phyloP scores from a whole-genome alignment of 2,329 filamentous ascomycete species.

The Penicillium decumbens region DNA sequence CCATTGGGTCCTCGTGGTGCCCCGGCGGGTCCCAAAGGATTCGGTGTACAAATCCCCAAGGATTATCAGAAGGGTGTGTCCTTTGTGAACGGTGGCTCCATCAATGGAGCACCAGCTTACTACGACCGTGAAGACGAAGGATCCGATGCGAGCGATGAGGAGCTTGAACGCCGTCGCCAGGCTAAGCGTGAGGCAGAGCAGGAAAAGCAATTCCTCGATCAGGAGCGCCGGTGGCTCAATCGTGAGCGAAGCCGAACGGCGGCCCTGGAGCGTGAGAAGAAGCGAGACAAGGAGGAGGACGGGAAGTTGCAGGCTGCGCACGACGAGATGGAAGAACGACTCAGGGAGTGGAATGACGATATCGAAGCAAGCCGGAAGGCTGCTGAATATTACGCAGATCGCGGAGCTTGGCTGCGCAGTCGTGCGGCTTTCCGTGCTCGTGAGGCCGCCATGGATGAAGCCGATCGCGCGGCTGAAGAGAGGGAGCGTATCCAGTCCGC shows the following conservation, averaged over 20 bases:
- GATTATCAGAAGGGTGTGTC: constrained; percentile 72
- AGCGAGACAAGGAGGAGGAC: constrained; percentile 71
- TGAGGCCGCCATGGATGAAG: constrained; percentile 74
- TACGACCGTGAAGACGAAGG: constrained; percentile 75
- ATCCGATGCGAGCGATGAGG: constrained; percentile 79
- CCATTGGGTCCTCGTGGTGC: constrained; percentile 71
- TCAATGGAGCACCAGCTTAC: constrained; percentile 54
- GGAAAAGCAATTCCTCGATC: constrained; percentile 76
- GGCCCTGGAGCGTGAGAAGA: constrained; percentile 78
- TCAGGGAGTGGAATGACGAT: constrained; percentile 86
- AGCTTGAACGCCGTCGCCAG: constrained; percentile 68
- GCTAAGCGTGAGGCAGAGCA: constrained; percentile 69
- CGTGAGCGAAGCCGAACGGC: constrained; percentile 78
- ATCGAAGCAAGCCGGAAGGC: constrained; percentile 67
- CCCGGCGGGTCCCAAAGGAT: constrained; percentile 65
- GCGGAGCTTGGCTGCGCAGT: constrained; percentile 77
- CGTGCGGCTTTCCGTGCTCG: constrained; percentile 67
- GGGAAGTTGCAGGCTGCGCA: constrained; percentile 60
- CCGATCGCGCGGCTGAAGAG: constrained; percentile 72
- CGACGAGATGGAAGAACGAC: constrained; percentile 64
- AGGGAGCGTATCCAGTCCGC: constrained; percentile 66
- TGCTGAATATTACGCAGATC: constrained; percentile 83
- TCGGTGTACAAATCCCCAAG: constrained; percentile 59
- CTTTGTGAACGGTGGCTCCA: constrained; percentile 75
- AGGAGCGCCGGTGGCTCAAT: constrained; percentile 86